Conservation (phyloP, 1,284 basidiomycete genomes). For the Leccinum ponderosum region DNA sequence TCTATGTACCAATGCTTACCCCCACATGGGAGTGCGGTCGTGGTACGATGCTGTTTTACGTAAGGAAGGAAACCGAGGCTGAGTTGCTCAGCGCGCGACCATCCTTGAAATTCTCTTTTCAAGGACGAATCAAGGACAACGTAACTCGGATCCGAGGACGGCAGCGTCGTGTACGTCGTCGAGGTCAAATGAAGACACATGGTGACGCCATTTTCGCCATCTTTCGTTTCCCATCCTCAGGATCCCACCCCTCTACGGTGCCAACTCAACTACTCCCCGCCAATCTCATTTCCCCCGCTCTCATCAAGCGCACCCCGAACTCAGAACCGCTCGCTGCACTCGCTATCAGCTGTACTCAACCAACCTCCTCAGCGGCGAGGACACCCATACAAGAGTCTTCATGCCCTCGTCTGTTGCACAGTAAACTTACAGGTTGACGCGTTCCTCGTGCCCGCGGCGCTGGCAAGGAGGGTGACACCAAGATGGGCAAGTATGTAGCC, state of each 20-base stretch:
- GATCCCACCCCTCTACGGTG: background rate
- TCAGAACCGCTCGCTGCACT: background rate
- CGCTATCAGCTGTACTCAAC: background rate
- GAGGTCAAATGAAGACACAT: too few species aligned
- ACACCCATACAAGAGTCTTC: background rate
- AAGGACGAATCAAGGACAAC: background rate
- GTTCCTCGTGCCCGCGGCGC: background rate
- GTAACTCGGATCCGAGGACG: background rate
- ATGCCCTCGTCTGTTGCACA: background rate
- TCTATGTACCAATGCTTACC: too few species aligned
- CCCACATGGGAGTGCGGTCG: slow-evolving; percentile 21
- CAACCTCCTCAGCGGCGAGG: background rate
- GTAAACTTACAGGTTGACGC: background rate
- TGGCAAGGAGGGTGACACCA: background rate
- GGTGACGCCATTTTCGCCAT: too few species aligned
- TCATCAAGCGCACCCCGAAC: background rate
- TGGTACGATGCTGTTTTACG: too few species aligned
- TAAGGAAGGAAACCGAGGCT: too few species aligned
- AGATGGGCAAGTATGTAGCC: background rate
- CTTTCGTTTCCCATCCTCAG: background rate
- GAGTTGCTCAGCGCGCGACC: too few species aligned
- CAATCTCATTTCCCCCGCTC: background rate
- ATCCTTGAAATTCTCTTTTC: background rate
- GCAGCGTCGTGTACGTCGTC: background rate
- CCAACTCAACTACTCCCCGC: background rate